These are phyloP conservation scores for Talaromyces sp. DNA, from an alignment of 2,329 filamentous ascomycete species.

Conservation along the genomic window DNA sequence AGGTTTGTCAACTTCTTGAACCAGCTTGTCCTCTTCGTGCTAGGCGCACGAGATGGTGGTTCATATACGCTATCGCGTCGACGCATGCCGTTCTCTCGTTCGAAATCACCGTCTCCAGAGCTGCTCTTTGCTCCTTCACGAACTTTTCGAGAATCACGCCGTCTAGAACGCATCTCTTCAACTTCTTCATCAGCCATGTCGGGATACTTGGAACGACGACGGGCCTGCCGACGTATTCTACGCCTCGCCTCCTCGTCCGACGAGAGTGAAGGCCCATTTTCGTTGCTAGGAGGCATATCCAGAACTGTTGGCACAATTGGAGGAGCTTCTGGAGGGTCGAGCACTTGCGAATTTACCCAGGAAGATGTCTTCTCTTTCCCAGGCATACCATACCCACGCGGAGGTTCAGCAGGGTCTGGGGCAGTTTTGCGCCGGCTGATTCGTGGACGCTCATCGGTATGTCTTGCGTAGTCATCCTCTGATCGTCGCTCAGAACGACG, in stretches of 20 bases:
- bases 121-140: conserved; percentile 38
- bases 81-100: conserved; percentile 34
- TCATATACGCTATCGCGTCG: conserved; percentile 28
- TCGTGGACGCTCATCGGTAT: conserved; percentile 30
- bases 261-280: conserved; percentile 34
- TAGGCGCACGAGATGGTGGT: conserved; percentile 23
- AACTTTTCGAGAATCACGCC: conserved; percentile 29
- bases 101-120: conserved; percentile 40
- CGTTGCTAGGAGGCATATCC: conserved; percentile 35
- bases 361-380: conserved; percentile 49
- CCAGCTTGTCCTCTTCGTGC: conserved; percentile 41
- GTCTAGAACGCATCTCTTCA: conserved; percentile 35
- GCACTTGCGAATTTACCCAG: conserved; percentile 49
- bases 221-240: conserved; percentile 36
- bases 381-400: conserved; percentile 31
- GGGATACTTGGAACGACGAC: conserved; percentile 40
- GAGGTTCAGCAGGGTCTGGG: conserved; percentile 25
- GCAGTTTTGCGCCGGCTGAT: conserved; percentile 35
- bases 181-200: conserved; percentile 40
- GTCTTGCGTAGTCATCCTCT: conserved; percentile 27
- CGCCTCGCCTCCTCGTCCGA: conserved; percentile 44
- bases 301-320: conserved; percentile 46
- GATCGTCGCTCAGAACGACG: conserved; percentile 31
- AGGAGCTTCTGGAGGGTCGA: conserved; percentile 48
- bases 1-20: conserved; percentile 41